phyloP scores from a whole-genome alignment of 2,329 filamentous ascomycete genomes.

The Fusarium sp. region DNA sequence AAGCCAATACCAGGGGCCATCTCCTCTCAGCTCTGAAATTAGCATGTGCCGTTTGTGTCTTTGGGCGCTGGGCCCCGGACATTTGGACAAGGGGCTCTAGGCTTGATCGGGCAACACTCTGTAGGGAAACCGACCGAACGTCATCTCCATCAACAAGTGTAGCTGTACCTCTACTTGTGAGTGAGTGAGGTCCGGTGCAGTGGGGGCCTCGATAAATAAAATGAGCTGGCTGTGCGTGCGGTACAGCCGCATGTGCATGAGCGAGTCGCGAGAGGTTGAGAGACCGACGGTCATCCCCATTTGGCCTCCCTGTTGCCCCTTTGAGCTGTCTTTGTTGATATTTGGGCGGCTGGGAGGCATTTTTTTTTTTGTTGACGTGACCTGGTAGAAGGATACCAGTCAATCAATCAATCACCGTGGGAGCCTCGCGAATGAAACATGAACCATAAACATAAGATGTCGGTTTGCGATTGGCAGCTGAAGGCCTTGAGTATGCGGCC shows the following conservation, averaged over 20 bases:
- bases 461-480: constrained; percentile 1
- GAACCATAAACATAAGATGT: background rate
- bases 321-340: constrained; percentile 3
- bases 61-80: constrained; percentile 11
- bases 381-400: background rate
- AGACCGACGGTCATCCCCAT: constrained; percentile 17
- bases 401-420: background rate
- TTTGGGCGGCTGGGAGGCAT: background rate
- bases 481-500: background rate
- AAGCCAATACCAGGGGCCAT: background rate
- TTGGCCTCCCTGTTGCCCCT: constrained; percentile 10
- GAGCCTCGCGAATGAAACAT: background rate
- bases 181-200: background rate
- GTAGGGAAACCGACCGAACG: constrained; percentile 12
- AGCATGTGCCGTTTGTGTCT: constrained; percentile 15
- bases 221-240: constrained; percentile 35
- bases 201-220: constrained; percentile 24
- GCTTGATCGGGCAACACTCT: constrained; percentile 29
- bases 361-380: background rate
- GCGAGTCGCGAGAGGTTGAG: constrained; percentile 2
- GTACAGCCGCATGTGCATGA: constrained; percentile 24
- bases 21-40: constrained; percentile 33
- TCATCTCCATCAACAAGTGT: constrained; percentile 17
- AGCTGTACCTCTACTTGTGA: constrained; percentile 18
- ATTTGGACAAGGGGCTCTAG: constrained; percentile 21